These are phyloP conservation scores for Claviceps africana DNA, from an alignment of 2,329 filamentous ascomycete genomes.

Conservation along the genomic window DNA sequence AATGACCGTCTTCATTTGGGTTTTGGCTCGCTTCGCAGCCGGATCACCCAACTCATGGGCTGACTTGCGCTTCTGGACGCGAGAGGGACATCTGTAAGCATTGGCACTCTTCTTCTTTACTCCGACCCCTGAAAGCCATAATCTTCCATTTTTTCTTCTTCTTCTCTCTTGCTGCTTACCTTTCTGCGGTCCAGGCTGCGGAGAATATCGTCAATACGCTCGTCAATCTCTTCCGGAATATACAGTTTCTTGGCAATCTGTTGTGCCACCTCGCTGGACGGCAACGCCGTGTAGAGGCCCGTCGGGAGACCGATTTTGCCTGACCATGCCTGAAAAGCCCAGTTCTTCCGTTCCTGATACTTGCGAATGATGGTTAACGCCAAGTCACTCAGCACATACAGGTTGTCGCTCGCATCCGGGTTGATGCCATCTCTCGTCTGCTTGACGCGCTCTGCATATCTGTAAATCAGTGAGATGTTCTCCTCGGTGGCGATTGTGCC, in stretches of 20 bases:
- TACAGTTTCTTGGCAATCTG: conserved; percentile 78
- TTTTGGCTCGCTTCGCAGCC: conserved; percentile 24
- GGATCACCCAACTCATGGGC: conserved; percentile 34
- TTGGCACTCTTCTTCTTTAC: neutral
- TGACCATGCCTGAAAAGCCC: conserved; percentile 73
- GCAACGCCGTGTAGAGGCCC: conserved; percentile 62
- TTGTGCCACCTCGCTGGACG: conserved; percentile 65
- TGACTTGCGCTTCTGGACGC: conserved; percentile 42
- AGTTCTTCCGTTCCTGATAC: conserved; percentile 75
- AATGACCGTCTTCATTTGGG: conserved; percentile 23
- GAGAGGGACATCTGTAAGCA: conserved; percentile 15
- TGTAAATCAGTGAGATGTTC: conserved; percentile 79
- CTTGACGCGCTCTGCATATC: conserved; percentile 86
- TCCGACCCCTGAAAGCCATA: too few species aligned
- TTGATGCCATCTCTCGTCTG: conserved; percentile 70
- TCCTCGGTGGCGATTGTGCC: conserved; percentile 68
- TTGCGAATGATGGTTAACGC: conserved; percentile 68
- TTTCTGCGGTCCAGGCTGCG: conserved; percentile 59
- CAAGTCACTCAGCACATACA: conserved; percentile 82
- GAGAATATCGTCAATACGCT: conserved; percentile 57
- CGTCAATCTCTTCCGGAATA: conserved; percentile 62
- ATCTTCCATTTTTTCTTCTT: too few species aligned
- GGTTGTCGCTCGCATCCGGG: conserved; percentile 50
- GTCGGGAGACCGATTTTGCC: conserved; percentile 68
- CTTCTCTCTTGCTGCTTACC: conserved; percentile 22